These are phyloP conservation scores for Debaryomyces tyrocola DNA, from an alignment of 805 yeast species.

Conservation along the genomic window DNA sequence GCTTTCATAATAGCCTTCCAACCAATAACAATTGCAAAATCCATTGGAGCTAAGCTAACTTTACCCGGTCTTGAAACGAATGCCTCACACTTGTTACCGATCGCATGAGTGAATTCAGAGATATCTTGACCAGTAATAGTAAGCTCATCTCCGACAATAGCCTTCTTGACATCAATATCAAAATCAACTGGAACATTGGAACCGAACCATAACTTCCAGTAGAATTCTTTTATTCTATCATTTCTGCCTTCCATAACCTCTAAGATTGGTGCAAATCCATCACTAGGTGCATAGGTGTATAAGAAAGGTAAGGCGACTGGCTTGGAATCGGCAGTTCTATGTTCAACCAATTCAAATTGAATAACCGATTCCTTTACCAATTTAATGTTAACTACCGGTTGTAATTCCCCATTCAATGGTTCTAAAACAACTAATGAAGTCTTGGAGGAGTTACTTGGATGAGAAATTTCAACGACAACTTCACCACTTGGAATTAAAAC, in stretches of 20 bases:
- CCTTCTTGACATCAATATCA: conserved; percentile 67
- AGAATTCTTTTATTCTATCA: conserved; percentile 88
- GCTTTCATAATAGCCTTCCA: conserved; percentile 98
- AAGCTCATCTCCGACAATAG: conserved; percentile 68
- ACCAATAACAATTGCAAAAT: conserved; percentile 96
- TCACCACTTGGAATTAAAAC: conserved; percentile 73
- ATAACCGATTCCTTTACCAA: conserved; percentile 53
- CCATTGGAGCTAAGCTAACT: conserved; percentile 94
- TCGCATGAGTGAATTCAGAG: conserved; percentile 92
- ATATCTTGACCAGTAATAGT: conserved; percentile 74
- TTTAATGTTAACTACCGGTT: conserved; percentile 65
- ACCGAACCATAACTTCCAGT: conserved; percentile 98
- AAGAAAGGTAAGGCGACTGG: conserved; percentile 76
- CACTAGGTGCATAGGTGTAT: conserved; percentile 76
- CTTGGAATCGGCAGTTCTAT: conserved; percentile 75
- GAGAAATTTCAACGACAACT: conserved; percentile 58
- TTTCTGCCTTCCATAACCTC: conserved; percentile 92
- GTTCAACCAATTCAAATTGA: conserved; percentile 76
- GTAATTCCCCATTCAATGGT: conserved; percentile 65
- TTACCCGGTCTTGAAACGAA: conserved; percentile 87
- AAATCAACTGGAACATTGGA: conserved; percentile 56
- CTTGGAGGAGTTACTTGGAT: conserved; percentile 49
- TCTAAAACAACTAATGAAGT: conserved; percentile 68
- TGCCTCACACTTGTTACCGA: conserved; percentile 96
- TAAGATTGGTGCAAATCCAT: conserved; percentile 94